Conservation (phyloP, 2,329 filamentous ascomycete species). For the Talaromyces sp. region DNA sequence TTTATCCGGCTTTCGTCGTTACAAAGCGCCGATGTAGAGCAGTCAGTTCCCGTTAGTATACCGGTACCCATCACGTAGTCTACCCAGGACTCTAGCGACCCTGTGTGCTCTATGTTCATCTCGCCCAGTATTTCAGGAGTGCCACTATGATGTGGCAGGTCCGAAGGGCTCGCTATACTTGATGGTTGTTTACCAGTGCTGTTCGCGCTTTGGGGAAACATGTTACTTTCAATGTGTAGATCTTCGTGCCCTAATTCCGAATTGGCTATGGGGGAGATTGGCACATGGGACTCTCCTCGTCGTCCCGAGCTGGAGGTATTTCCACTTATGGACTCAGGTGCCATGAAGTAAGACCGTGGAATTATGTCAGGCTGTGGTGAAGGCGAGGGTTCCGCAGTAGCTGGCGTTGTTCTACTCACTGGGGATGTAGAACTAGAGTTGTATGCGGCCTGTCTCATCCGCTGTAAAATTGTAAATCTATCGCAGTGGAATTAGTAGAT, state of each 20-base stretch:
- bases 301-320: neutral
- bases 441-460: neutral
- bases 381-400: neutral
- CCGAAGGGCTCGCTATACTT: neutral
- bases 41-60: neutral
- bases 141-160: neutral
- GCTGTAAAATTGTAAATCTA: neutral
- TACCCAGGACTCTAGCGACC: neutral
- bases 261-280: too few relatives aligned
- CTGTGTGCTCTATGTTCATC: neutral
- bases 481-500: too few relatives aligned
- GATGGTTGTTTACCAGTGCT: neutral
- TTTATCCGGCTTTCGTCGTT: neutral
- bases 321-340: neutral
- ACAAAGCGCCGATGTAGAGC: neutral
- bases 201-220: neutral
- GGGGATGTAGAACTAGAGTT: neutral
- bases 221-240: neutral
- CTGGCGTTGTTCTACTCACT: neutral
- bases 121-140: neutral
- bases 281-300: neutral
- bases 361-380: neutral
- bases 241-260: neutral
- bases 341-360: neutral
- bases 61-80: neutral